A percentile compares a stretch with the other conserved stretches of the same genome.
Conservation (phyloP, 352 stramenopile genomes). For the Phytophthora capsici region DNA sequence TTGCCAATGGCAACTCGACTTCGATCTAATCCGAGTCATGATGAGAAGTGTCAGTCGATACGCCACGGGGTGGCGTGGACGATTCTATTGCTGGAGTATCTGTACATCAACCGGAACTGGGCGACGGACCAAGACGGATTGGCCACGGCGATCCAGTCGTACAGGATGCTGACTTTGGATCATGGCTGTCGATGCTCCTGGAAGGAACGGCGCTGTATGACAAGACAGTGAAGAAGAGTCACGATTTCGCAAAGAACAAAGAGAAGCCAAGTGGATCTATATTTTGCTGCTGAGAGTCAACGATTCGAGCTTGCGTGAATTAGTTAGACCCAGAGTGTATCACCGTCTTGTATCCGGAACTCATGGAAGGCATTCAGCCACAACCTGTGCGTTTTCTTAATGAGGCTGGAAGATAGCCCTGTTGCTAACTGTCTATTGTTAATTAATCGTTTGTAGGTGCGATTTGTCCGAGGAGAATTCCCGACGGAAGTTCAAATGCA, state of each 20-base stretch:
- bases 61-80: constrained; percentile 67
- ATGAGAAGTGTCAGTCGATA: constrained; percentile 75
- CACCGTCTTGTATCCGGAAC: constrained; percentile 80
- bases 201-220: constrained; percentile 79
- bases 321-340: constrained; percentile 73
- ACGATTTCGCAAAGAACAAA: constrained; percentile 60
- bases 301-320: constrained; percentile 70
- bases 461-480: constrained; percentile 68
- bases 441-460: constrained; percentile 36
- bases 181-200: constrained; percentile 82
- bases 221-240: constrained; percentile 66
- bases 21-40: constrained; percentile 77
- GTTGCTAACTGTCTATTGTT: background rate
- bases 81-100: constrained; percentile 73
- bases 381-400: constrained; percentile 47
- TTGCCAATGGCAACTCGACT: constrained; percentile 71
- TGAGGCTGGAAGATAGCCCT: background rate
- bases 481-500: constrained; percentile 80
- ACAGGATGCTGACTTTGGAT: constrained; percentile 51
- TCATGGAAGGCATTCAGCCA: constrained; percentile 66
- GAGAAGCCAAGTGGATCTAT: constrained; percentile 62
- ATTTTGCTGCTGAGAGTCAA: constrained; percentile 68
- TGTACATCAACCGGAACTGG: constrained; percentile 79
- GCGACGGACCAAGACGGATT: constrained; percentile 64
- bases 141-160: constrained; percentile 53